These are phyloP conservation scores for Pseudogymnoascus destructans DNA, from an alignment of 2,329 filamentous ascomycete genomes.

Conservation along the genomic window DNA sequence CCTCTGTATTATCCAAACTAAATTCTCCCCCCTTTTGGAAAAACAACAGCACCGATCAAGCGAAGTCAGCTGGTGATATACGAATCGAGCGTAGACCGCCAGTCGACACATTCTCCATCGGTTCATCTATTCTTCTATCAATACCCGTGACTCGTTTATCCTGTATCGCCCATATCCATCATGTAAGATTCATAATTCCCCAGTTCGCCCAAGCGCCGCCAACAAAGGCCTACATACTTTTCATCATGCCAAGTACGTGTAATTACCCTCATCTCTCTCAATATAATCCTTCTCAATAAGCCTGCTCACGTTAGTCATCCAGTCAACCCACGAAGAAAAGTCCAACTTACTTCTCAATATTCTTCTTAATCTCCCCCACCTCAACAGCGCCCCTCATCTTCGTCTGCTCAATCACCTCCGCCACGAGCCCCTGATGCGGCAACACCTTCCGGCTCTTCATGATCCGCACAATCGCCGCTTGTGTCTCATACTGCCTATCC, in stretches of 20 bases:
- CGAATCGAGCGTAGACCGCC: not conserved
- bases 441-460: slow-evolving; percentile 92
- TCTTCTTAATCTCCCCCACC: slow-evolving; percentile 80
- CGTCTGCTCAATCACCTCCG: slow-evolving; percentile 85
- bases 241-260: slow-evolving; percentile 54
- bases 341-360: slow-evolving; percentile 73
- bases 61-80: not conserved
- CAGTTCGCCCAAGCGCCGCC: not conserved
- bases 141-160: not conserved
- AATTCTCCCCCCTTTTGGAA: not conserved
- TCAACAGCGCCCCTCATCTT: slow-evolving; percentile 77
- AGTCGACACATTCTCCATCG: not conserved
- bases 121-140: not conserved
- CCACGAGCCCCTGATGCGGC: slow-evolving; percentile 72
- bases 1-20: slow-evolving; percentile 22
- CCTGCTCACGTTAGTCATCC: slow-evolving; percentile 31
- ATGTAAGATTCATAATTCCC: not conserved
- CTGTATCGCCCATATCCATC: not conserved
- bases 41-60: not conserved
- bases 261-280: slow-evolving; percentile 58
- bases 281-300: slow-evolving; percentile 91
- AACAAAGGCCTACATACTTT: not conserved
- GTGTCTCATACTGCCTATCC: slow-evolving; percentile 89
- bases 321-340: slow-evolving; percentile 21
- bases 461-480: slow-evolving; percentile 90